Evolutionary conservation across 1,284 basidiomycete species (phyloP).

Genomic region (Puccinia polysora): DNA sequence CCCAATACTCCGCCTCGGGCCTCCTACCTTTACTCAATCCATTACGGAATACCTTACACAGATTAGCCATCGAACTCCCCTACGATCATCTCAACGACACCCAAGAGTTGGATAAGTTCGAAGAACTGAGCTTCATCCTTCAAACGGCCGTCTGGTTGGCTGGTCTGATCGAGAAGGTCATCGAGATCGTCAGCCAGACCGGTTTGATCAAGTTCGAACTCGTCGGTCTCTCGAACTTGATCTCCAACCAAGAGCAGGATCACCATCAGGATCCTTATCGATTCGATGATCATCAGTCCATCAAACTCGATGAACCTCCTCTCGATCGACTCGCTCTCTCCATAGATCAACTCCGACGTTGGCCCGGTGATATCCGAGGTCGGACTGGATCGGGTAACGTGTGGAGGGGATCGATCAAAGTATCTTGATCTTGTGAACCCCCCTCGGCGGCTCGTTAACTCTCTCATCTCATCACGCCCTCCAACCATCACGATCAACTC

Average conservation of each 20-base stretch:
- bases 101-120: background rate
- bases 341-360: too few relatives aligned
- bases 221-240: too few relatives aligned
- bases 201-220: slow-evolving; percentile 37
- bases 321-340: background rate
- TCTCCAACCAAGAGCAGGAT: too few relatives aligned
- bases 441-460: too few relatives aligned
- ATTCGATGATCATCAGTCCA: background rate
- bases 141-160: slow-evolving; percentile 15
- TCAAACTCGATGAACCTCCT: background rate
- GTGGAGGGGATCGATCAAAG: too few relatives aligned
- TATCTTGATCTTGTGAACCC: too few relatives aligned
- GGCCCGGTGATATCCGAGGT: too few relatives aligned
- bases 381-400: too few relatives aligned
- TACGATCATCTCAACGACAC: slow-evolving; percentile 3
- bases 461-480: too few relatives aligned
- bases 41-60: slow-evolving; percentile 6
- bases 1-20: slow-evolving; percentile 27
- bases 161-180: slow-evolving; percentile 29
- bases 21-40: slow-evolving; percentile 27
- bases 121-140: background rate
- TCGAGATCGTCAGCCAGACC: slow-evolving; percentile 27
- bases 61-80: background rate
- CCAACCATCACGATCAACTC: too few relatives aligned
- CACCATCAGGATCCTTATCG: background rate